These are phyloP conservation scores for Canariomyces notabilis DNA, from an alignment of 2,329 filamentous ascomycete genomes.

Conservation along the genomic window DNA sequence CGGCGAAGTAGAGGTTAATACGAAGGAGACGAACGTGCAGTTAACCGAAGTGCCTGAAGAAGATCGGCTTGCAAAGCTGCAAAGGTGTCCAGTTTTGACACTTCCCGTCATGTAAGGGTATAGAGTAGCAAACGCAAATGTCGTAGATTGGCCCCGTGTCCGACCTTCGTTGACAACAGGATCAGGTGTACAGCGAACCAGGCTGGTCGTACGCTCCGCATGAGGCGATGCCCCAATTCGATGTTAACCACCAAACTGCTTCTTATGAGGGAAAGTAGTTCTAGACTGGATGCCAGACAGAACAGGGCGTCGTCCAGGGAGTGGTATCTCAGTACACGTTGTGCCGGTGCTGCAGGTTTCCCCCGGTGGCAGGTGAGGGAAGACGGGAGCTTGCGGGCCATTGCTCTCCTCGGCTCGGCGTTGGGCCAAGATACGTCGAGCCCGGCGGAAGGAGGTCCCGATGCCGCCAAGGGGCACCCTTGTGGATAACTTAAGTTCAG, in stretches of 20 bases:
- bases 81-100: constrained; percentile 9
- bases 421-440: no score
- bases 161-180: not conserved
- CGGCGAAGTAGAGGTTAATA: not conserved
- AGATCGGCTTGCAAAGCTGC: not conserved
- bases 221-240: not conserved
- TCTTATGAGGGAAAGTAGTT: not conserved
- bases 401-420: no score
- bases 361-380: constrained; percentile 6
- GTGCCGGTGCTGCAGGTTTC: constrained; percentile 14
- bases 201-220: not conserved
- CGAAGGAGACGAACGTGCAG: not conserved
- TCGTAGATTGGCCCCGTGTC: constrained; percentile 18
- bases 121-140: constrained; percentile 10
- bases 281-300: constrained; percentile 5
- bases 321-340: constrained; percentile 9
- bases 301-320: constrained; percentile 11
- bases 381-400: not conserved
- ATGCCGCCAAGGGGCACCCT: no score
- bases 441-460: no score
- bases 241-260: not conserved
- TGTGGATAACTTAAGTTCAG: not conserved
- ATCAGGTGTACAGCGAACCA: constrained; percentile 3
- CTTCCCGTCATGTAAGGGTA: constrained; percentile 9
- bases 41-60: not conserved